Evolutionary conservation across 305 asterid species (phyloP), one percentile per base, ranked within the genome.

Genomic region (Lippia alba): DNA sequence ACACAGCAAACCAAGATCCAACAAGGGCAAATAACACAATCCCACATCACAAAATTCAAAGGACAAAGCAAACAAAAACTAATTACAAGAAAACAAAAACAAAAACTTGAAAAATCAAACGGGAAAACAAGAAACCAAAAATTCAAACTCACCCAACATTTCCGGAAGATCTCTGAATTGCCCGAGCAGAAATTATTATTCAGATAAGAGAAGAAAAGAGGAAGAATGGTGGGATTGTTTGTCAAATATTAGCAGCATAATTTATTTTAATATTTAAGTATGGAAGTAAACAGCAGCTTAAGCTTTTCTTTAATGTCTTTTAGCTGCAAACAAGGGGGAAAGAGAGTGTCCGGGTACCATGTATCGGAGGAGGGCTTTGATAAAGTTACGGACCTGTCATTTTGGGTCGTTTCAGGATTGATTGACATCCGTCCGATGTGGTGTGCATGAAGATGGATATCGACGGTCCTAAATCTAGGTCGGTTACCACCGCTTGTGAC

Each of bases 311-410:
- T 56, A 71, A 76, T 67, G 57, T 57, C 63, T 61, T 34, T 48
- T 44, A 46, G 32, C 36, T 63, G 45, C 44, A 68, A 60, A 65
- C 74, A 55, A 62, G 71, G 61, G 61, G 49, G 12, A 8, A 65
- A 58, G 51, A 15, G 75, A 34, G 65, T 50, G 86, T 62, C 86
- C 66, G 40, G 79, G 79, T 79, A 32, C 83, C 74, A 58, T 82
- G 86, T 71, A 82, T 70, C 46, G 7, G 9, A 12, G 18, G 70
- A 14, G 14, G 74, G 34, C 3, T 33, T 2, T 17, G 19, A 60
- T 79, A 73, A 5, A 48, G 14, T 33, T 17, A 76, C 79, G 4
- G 0, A 24, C 19, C 71, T 58, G 74, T 70, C 39, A 73, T 1
- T 12, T 12, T 6, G 19, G 39, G 1, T 24, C 30, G 30, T 3